phyloP scores from a whole-genome alignment of 2,329 filamentous ascomycete species.

The Ceratocystis alfenasii region DNA sequence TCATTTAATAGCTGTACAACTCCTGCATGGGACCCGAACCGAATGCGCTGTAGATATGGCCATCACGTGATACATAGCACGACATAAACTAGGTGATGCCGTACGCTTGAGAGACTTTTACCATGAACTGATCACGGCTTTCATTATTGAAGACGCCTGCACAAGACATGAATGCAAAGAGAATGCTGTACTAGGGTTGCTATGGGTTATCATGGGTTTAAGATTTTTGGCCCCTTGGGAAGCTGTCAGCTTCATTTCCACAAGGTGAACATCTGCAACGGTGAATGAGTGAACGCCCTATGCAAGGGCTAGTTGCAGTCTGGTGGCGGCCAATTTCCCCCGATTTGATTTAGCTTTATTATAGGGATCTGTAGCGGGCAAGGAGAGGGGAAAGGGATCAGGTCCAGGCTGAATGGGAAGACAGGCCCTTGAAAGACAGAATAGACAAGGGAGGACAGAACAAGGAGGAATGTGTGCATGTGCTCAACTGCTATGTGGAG shows the following conservation, averaged over 20 bases:
- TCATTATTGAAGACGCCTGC: too few relatives aligned
- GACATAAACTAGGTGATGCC: too few relatives aligned
- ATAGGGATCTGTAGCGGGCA: constrained; percentile 3
- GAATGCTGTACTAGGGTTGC: not conserved
- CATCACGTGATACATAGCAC: too few relatives aligned
- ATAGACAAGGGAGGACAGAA: not conserved
- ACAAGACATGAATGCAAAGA: too few relatives aligned
- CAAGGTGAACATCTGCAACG: not conserved
- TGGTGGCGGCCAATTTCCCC: constrained; percentile 1
- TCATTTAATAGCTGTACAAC: too few relatives aligned
- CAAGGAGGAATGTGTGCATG: not conserved
- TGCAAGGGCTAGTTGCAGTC: not conserved
- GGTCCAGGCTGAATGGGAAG: not conserved
- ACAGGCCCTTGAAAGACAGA: not conserved
- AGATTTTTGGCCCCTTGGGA: not conserved
- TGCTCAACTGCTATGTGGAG: not conserved
- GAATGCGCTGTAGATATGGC: too few relatives aligned
- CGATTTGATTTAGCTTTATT: not conserved
- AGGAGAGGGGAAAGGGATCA: not conserved
- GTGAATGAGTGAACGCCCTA: not conserved
- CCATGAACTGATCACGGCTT: too few relatives aligned
- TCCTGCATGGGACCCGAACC: too few relatives aligned
- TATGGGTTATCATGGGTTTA: not conserved
- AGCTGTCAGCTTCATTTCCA: constrained; percentile 4
- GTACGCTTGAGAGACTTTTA: too few relatives aligned